These are phyloP conservation scores for Capsella bursapastoris DNA, from an alignment of 345 rosid species.

Conservation along the genomic window DNA sequence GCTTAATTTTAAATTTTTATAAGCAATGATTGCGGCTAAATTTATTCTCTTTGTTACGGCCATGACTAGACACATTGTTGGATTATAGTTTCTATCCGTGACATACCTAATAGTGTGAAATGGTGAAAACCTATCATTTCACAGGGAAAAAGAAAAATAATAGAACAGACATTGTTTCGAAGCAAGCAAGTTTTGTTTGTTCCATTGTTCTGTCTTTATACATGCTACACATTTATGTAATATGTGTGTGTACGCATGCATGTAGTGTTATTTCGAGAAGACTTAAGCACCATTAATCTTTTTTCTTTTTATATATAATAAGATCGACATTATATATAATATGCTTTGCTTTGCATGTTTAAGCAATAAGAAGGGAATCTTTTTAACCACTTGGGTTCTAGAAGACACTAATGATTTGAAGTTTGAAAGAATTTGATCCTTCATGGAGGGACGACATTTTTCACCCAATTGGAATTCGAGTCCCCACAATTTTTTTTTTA, in stretches of 20 bases:
- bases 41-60: slow-evolving; percentile 12
- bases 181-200: not conserved
- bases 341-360: slow-evolving; percentile 30
- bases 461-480: slow-evolving; percentile 41
- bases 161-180: slow-evolving; percentile 8
- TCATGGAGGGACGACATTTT: slow-evolving; percentile 43
- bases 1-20: slow-evolving; percentile 9
- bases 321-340: slow-evolving; percentile 8
- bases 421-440: slow-evolving; percentile 47
- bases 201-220: not conserved
- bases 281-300: not conserved
- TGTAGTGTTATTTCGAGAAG: not conserved
- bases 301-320: not conserved
- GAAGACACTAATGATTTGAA: slow-evolving; percentile 47
- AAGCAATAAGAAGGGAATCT: slow-evolving; percentile 36
- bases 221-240: not conserved
- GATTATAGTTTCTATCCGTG: slow-evolving; percentile 22
- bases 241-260: not conserved
- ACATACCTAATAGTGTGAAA: slow-evolving; percentile 18
- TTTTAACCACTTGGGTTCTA: slow-evolving; percentile 47
- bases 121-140: slow-evolving; percentile 25
- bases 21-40: slow-evolving; percentile 21
- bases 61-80: slow-evolving; percentile 22
- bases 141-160: not conserved
- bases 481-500: slow-evolving; percentile 37